Evolutionary conservation across 2,329 filamentous ascomycete genomes (phyloP), one percentile per base, ranked within the genome.

Genomic region (Aphanoascus verrucosus): DNA sequence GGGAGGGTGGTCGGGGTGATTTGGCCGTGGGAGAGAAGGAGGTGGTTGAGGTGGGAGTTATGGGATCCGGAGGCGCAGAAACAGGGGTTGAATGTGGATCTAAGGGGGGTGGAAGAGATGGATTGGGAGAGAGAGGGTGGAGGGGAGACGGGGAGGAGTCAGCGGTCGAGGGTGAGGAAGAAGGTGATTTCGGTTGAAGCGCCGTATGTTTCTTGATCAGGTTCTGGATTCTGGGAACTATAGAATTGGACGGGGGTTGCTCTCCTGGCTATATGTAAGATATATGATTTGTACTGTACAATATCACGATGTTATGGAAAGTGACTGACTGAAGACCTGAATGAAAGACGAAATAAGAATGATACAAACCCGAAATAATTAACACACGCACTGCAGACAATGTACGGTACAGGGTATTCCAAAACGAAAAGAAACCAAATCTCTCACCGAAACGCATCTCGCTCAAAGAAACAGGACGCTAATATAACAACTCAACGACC

Each of bases 1-100:
- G 90, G 90, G 0, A 82, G 77, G 62, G 82, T 90, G 17, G 80
- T 83, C 11, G 81, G 83, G 65, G 77, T 94, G 32, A 65, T 95
- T 53, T 85, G 81, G 72, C 88, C 88, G 38, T 52, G 50, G 50
- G 50, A 52, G 42, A 59, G 62, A 41, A 64, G 63, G 60, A 64
- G 68, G 55, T 62, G 57, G 63, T 60, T 69, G 53, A 61, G 64
- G 49, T 71, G 65, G 68, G 56, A 57, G 57, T 64, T 67, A 57
- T 69, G 70, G 69, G 67, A 71, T 58, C 59, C 59, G 41, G 62
- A 64, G 5, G 54, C 58, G 41, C 55, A 40, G 31, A 15, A 44
- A 8, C n/a, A 49, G 31, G 46, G 28, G 40, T 32, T 38, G 20
- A 35, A 17, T 52, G 47, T 49, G 52, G 40, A 40, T 57, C 5